Evolutionary conservation across 2,329 filamentous ascomycete species (phyloP), one percentile per base, ranked within the genome.

Genomic region (Fusarium sp.): DNA sequence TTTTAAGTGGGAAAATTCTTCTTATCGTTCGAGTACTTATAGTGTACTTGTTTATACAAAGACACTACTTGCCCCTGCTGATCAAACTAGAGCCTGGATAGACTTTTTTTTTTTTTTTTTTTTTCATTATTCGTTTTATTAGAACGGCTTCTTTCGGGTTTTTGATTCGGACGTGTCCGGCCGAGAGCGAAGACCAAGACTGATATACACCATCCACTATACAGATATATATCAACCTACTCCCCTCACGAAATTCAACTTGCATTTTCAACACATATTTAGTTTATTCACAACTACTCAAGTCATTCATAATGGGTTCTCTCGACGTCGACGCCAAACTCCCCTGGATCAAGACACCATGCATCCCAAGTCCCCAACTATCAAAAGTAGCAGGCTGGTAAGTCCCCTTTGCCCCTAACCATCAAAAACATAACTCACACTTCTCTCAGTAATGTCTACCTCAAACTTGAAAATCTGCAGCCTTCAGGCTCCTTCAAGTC

Each of bases 401-500:
- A 79, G 87, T 18, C 22, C 64, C 45, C 57, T 16, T 31, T 42
- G 38, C 24, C 22, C 16, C 13, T 2, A 20, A 56, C 11, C 20
- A 35, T 4, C 1, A 37, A 10, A 37, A 29, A 18, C 16, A 8
- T 16, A 29, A 27, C 34, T 31, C 27, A 52, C 65, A 77, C 77
- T 42, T 27, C 42, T 34, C 22, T 13, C 70, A 88, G 93, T 85
- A 92, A 93, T 84, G 90, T 97, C 82, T 94, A 93, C 82, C 90
- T 97, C 78, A 97, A 97, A 82, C 89, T 96, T 71, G 94, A 97
- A 78, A 94, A 93, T 80, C 89, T 95, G 64, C 94, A 97, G 79
- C 94, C 94, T 6, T 93, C 92, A 24, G 93, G 93, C 72, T 95
- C 93, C 42, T 97, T 97, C 90, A 96, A 97, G 82, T 95, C 93